These are phyloP conservation scores for Russula foetens DNA, from an alignment of 768 basidiomycete genomes.

Conservation along the genomic window DNA sequence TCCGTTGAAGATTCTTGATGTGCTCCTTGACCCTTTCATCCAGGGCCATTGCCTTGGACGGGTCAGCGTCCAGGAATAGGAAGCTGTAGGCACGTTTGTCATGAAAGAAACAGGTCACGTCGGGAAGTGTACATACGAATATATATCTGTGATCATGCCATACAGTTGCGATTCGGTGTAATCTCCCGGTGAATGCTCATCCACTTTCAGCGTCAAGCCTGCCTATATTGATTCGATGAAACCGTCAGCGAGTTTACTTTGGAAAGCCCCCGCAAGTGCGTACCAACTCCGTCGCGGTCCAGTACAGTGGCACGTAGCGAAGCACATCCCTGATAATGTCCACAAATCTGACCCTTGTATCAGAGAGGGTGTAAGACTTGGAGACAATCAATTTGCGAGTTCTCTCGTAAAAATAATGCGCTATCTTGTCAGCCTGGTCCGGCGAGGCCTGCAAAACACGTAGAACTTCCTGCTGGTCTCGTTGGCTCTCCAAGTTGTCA, in stretches of 20 bases:
- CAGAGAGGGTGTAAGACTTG: slow-evolving; percentile 50
- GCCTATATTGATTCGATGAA: slow-evolving; percentile 35
- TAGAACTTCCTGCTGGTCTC: slow-evolving; percentile 42
- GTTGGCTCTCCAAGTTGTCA: slow-evolving; percentile 30
- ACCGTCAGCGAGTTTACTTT: neutral
- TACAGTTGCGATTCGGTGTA: slow-evolving; percentile 59
- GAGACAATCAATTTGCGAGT: slow-evolving; percentile 49
- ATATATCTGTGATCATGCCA: slow-evolving; percentile 59
- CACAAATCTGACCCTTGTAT: slow-evolving; percentile 42
- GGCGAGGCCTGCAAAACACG: slow-evolving; percentile 40
- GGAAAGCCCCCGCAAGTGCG: no score
- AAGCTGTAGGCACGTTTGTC: slow-evolving; percentile 37
- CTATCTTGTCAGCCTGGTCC: slow-evolving; percentile 42
- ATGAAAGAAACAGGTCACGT: neutral
- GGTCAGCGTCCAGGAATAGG: slow-evolving; percentile 66
- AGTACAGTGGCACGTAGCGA: slow-evolving; percentile 54
- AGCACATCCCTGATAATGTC: slow-evolving; percentile 67
- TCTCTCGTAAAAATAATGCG: slow-evolving; percentile 55
- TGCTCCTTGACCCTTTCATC: slow-evolving; percentile 44
- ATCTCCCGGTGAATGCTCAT: slow-evolving; percentile 41
- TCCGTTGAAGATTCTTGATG: slow-evolving; percentile 42
- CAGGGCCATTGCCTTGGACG: slow-evolving; percentile 47
- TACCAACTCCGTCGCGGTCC: slow-evolving; percentile 65
- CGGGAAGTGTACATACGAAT: slow-evolving; percentile 39
- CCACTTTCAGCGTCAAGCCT: slow-evolving; percentile 62